Base-by-base conservation (phyloP, 768 basidiomycete genomes). In the Termitomyces sp. region DNA sequence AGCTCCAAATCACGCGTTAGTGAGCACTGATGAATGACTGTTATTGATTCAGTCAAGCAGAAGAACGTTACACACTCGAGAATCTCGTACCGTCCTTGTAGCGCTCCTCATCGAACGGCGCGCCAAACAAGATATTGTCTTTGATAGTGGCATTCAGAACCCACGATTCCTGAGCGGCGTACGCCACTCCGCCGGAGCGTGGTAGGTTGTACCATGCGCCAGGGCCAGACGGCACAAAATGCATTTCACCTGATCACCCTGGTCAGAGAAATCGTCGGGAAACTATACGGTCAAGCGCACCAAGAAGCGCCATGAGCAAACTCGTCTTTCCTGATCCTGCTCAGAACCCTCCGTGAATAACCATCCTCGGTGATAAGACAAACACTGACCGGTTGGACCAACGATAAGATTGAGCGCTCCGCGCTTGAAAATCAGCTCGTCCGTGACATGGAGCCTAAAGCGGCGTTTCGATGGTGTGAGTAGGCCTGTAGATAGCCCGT, bases 121-220 rank as follows among this genome's bases (percentile, higher is more conserved):
- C 70, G 33, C 91, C 89, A 59, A 96, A 95, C 42, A 89, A 70
- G 58, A 96, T 88, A 64, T 94, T 96, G 39, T 92, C 87, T 66
- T 73, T 76, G 55, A 91, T 88, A 0, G 87, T 90, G 52, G 86
- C 87, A 60, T 90, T 92, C 68, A 86, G 80, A 1, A 92, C 85
- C 90, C 90, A 94, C 4, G 87, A 84, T 65, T 92, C 90, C 67
- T 94, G 91, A 2, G 87, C 86, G 5, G 87, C 87, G 66, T 89
- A 92, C 0, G 89, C 84, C 29, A 94, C 80, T 4, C 90, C 89
- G 1, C 78, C 78, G 2, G 71, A 71, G 4, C 88, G 75, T 8
- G 91, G 90, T 1, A 92, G 77, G 59, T 82, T 84, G 70, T 80
- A 88, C 79, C 82, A 87, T 0, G 87, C 82, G 44, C 80, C 77